Conservation (phyloP, 2,329 filamentous ascomycete genomes). For the Penicillium sp. region DNA sequence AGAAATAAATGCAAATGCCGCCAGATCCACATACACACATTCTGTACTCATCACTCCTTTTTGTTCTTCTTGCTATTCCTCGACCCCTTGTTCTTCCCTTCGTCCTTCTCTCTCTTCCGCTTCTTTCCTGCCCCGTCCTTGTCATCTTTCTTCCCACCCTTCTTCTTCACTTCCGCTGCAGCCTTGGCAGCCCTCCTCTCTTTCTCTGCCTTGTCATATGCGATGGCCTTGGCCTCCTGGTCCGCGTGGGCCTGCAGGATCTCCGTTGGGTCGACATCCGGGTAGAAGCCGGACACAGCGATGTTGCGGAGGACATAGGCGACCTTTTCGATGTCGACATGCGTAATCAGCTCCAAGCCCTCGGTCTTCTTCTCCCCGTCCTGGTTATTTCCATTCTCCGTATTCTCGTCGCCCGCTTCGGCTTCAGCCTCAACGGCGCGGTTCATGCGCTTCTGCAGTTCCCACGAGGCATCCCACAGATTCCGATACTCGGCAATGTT, state of each 20-base stretch:
- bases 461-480: slow-evolving; percentile 30
- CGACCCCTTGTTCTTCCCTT: neutral
- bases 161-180: neutral
- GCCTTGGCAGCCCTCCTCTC: neutral
- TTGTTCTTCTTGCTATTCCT: slow-evolving; percentile 6
- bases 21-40: neutral
- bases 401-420: too few relatives aligned
- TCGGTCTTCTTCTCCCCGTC: neutral
- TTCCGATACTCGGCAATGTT: slow-evolving; percentile 39
- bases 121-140: neutral
- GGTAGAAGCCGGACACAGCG: slow-evolving; percentile 24
- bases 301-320: slow-evolving; percentile 40
- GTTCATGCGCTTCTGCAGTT: slow-evolving; percentile 26
- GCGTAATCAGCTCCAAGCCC: slow-evolving; percentile 20
- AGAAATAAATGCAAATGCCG: too few relatives aligned
- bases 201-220: neutral
- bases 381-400: too few relatives aligned
- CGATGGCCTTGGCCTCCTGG: neutral
- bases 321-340: slow-evolving; percentile 37
- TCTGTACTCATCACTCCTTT: too few relatives aligned
- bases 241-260: neutral
- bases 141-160: neutral
- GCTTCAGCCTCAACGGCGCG: slow-evolving; percentile 4
- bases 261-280: neutral
- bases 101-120: slow-evolving; percentile 1